A percentile compares a stretch with the other conserved stretches of the same genome.
Conservation (phyloP, 352 stramenopile genomes). For the Phytophthora gonapodyides region DNA sequence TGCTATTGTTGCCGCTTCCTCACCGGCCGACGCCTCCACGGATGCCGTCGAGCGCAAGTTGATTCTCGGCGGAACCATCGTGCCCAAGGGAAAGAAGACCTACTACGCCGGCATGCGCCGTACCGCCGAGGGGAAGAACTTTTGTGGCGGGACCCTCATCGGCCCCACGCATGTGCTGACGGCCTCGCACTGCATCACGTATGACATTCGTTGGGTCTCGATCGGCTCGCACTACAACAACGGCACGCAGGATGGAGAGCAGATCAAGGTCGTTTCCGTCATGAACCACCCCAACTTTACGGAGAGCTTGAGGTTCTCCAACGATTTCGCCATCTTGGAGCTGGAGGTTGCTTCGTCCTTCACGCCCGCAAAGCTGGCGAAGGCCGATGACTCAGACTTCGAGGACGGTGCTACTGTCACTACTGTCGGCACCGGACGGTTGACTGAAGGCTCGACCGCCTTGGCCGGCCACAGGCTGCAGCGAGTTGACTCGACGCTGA, state of each 20-base stretch:
- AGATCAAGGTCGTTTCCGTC: conserved; percentile 49
- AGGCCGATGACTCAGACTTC: conserved; percentile 32
- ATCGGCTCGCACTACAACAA: conserved; percentile 63
- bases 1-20: conserved; percentile 4
- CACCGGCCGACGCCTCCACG: neutral
- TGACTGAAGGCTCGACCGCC: conserved; percentile 28
- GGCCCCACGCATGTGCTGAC: conserved; percentile 43
- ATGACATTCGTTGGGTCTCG: conserved; percentile 47
- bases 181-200: conserved; percentile 49
- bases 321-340: conserved; percentile 67
- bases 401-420: conserved; percentile 32
- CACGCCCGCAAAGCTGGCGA: conserved; percentile 40
- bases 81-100: conserved; percentile 44
- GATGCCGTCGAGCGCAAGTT: conserved; percentile 33
- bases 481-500: conserved; percentile 44
- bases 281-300: conserved; percentile 58
- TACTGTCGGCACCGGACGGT: conserved; percentile 31
- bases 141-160: conserved; percentile 52
- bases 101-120: conserved; percentile 43
- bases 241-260: conserved; percentile 47
- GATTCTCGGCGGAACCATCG: conserved; percentile 52
- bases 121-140: conserved; percentile 33
- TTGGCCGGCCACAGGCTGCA: conserved; percentile 30
- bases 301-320: conserved; percentile 25
- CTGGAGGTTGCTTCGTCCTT: conserved; percentile 42